These are phyloP conservation scores for Dispira simplex DNA, from an alignment of 192 early-diverging fungal species.

Conservation along the genomic window DNA sequence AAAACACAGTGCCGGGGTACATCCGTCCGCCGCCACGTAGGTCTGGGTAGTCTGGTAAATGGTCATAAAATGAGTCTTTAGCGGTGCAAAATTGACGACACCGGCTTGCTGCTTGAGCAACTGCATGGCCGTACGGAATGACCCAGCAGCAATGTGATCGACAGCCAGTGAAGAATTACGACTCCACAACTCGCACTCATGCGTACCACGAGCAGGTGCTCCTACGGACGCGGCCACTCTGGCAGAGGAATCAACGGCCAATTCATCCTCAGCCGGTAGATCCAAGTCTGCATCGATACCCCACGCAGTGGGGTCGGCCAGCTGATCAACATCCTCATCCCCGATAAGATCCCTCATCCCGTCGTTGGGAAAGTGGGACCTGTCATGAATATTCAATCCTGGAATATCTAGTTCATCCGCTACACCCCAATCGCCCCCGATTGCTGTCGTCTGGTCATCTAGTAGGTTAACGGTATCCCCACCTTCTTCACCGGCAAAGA, in stretches of 20 bases:
- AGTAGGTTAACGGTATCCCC: conserved; percentile 19
- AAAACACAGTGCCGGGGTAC: conserved; percentile 39
- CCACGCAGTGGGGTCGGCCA: conserved; percentile 66
- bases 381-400: conserved; percentile 12
- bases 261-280: conserved; percentile 46
- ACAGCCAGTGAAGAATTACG: conserved; percentile 75
- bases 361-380: conserved; percentile 20
- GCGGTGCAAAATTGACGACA: conserved; percentile 77
- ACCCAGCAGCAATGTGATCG: conserved; percentile 90
- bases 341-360: conserved; percentile 22
- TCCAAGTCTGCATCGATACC: conserved; percentile 68
- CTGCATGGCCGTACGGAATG: conserved; percentile 92
- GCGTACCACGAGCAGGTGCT: conserved; percentile 57
- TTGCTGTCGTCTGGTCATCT: conserved; percentile 37
- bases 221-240: conserved; percentile 35
- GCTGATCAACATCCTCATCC: conserved; percentile 30
- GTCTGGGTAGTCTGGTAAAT: conserved; percentile 66
- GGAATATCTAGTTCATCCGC: conserved; percentile 54
- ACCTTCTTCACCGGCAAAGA: conserved; percentile 37
- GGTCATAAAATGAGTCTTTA: conserved; percentile 76
- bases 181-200: conserved; percentile 57
- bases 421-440: conserved; percentile 60
- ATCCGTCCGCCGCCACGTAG: conserved; percentile 40
- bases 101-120: conserved; percentile 86
- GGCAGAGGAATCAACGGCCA: conserved; percentile 29